These are phyloP conservation scores for Cinchona pubescens DNA, from an alignment of 257 asterid species.

Conservation along the genomic window DNA sequence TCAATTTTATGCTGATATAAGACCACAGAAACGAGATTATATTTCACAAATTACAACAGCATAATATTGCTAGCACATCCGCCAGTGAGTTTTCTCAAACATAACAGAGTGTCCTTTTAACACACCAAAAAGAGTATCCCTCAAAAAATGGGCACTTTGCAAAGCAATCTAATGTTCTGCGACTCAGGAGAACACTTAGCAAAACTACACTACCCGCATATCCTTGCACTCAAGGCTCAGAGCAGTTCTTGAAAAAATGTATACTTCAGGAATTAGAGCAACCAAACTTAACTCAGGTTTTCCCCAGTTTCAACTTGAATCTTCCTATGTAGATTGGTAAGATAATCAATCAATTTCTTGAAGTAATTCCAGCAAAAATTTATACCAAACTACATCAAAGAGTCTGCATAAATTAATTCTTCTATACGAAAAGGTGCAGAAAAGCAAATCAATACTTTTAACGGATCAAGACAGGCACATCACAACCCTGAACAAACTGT, in stretches of 20 bases:
- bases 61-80: neutral
- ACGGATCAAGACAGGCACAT: slow-evolving; percentile 26
- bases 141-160: neutral
- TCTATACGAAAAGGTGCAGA: slow-evolving; percentile 18
- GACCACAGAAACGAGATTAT: slow-evolving; percentile 5
- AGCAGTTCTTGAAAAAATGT: neutral
- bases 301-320: neutral
- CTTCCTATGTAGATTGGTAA: neutral
- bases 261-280: neutral
- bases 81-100: slow-evolving; percentile 6
- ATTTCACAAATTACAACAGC: slow-evolving; percentile 1
- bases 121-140: neutral
- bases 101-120: neutral
- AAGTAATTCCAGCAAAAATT: slow-evolving; percentile 6
- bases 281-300: neutral
- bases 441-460: slow-evolving; percentile 26
- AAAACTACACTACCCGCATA: slow-evolving; percentile 6
- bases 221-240: slow-evolving; percentile 5
- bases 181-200: neutral
- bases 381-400: slow-evolving; percentile 25
- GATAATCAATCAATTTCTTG: neutral
- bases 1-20: slow-evolving; percentile 3
- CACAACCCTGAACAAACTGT: slow-evolving; percentile 33
- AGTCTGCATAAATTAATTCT: slow-evolving; percentile 20
- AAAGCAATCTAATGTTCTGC: neutral